Base-by-base conservation (phyloP, 2,329 filamentous ascomycete genomes). In the Penicillium sp. region DNA sequence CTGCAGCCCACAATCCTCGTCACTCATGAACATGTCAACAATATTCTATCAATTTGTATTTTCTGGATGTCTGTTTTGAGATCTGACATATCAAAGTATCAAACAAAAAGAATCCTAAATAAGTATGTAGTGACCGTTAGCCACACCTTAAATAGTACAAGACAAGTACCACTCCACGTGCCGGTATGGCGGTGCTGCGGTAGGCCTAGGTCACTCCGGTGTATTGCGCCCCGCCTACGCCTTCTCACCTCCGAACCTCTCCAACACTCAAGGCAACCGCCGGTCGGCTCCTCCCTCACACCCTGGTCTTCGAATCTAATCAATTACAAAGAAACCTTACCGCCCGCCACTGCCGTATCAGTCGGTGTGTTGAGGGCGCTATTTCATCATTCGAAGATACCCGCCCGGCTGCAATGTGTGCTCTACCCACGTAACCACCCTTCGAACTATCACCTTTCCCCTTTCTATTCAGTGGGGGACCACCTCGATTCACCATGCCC, bases 401-500 rank as follows among this genome's bases (percentile, higher is more conserved):
- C 53, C 53, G 56, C 48, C 47, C 53, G 38, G 46, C 53, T 56
- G 55, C 49, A 44, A 53, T 56, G 54, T 56, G 56, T 55, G 45
- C 38, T 51, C 49, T 45, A 52, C 52, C 35, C 43, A 50, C 49
- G 32, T 54, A 48, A 54, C 42, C 34, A 34, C 34, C 42, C 39
- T 28, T 22, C 34, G 15, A 45, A 42, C 35, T 40, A 37, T 45
- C 39, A 49, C 51, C 37, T 41, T 52, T 37, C 29, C 42, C 41
- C 19, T 53, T 31, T 49, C 43, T 15, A 22, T 42, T 39, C 29
- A 42, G 37, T 28, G 46, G 34, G 43, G 40, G 47, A 17, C 29
- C 32, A 37, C 42, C 38, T 52, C 45, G 39, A 60, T 52, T 57
- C 64, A 65, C 53, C 56, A 75, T 75, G 74, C 79, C 79, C 51